Percentiles rank a stretch among this genome's conserved stretches.
Conservation (phyloP, 2,329 filamentous ascomycete genomes). For the Arthrobotrys entomopaga region DNA sequence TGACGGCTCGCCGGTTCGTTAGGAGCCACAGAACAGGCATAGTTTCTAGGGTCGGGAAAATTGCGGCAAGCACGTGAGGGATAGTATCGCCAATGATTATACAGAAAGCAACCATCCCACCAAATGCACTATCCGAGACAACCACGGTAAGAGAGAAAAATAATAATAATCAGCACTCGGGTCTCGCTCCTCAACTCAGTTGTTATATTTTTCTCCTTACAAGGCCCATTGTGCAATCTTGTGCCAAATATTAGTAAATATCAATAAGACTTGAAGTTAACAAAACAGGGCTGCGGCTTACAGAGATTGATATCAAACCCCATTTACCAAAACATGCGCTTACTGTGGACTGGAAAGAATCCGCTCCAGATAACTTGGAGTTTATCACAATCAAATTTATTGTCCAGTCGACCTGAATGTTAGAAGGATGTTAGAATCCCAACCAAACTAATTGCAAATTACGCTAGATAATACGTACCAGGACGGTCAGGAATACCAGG, state of each 20-base stretch:
- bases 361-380: constrained; percentile 91
- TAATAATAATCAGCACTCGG: too few species aligned
- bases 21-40: constrained; percentile 84
- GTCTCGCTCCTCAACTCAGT: too few species aligned
- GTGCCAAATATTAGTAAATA: constrained; percentile 18
- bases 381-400: constrained; percentile 97
- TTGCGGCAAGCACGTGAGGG: constrained; percentile 82
- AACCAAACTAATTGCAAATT: not conserved
- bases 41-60: constrained; percentile 79
- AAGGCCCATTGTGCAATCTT: constrained; percentile 92
- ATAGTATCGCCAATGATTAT: constrained; percentile 98
- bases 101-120: constrained; percentile 97
- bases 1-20: constrained; percentile 82
- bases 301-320: constrained; percentile 85
- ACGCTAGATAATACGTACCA: constrained; percentile 62
- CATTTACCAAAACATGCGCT: constrained; percentile 91
- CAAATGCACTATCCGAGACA: constrained; percentile 74
- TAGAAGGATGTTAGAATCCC: constrained; percentile 11
- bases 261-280: not conserved
- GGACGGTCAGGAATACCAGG: constrained; percentile 79
- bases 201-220: constrained; percentile 60
- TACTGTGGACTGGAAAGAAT: constrained; percentile 95
- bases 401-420: constrained; percentile 82
- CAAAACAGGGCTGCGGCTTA: constrained; percentile 49
- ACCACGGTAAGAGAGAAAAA: not conserved